Percentiles rank a stretch among this genome's conserved stretches.
phyloP scores from a whole-genome alignment of 2,329 filamentous ascomycete genomes.

The Mycosphaerella sp. region DNA sequence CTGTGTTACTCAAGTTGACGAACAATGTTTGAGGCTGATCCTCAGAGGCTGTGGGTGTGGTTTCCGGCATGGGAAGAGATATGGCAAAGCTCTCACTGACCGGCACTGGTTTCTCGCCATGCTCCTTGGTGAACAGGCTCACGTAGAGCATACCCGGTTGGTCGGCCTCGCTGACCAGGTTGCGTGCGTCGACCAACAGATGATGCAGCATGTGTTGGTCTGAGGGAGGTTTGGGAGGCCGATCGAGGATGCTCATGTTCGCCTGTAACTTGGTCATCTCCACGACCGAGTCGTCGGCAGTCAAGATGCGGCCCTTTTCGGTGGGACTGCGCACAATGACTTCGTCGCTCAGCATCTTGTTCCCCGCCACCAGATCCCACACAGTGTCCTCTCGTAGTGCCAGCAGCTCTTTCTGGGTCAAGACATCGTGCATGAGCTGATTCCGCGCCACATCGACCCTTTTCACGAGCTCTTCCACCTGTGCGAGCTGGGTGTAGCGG shows the following conservation, averaged over 20 bases:
- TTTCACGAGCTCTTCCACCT: slow-evolving; percentile 71
- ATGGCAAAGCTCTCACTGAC: slow-evolving; percentile 80
- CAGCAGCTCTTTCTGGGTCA: slow-evolving; percentile 80
- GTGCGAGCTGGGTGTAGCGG: slow-evolving; percentile 73
- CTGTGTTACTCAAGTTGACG: slow-evolving; percentile 71
- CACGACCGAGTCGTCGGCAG: slow-evolving; percentile 86
- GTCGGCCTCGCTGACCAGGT: slow-evolving; percentile 69
- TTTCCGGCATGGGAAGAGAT: slow-evolving; percentile 67
- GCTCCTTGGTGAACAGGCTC: slow-evolving; percentile 66
- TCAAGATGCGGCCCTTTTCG: slow-evolving; percentile 76
- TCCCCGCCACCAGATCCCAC: slow-evolving; percentile 89
- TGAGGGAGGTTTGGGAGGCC: slow-evolving; percentile 61
- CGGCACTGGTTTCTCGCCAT: slow-evolving; percentile 56
- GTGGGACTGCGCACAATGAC: slow-evolving; percentile 89
- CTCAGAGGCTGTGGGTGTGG: slow-evolving; percentile 58
- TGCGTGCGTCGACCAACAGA: slow-evolving; percentile 74
- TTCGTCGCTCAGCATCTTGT: slow-evolving; percentile 88
- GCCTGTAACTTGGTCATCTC: slow-evolving; percentile 88
- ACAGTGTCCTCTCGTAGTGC: slow-evolving; percentile 79
- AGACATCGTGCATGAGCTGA: slow-evolving; percentile 87
- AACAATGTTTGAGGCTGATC: slow-evolving; percentile 78
- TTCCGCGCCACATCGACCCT: slow-evolving; percentile 79
- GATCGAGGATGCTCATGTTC: slow-evolving; percentile 87
- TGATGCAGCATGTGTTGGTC: slow-evolving; percentile 74
- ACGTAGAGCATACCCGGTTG: slow-evolving; percentile 70